A percentile compares a stretch with the other conserved stretches of the same genome.
These are phyloP conservation scores for Rhizopogon rudus DNA, from an alignment of 768 basidiomycete genomes.

Conservation along the genomic window DNA sequence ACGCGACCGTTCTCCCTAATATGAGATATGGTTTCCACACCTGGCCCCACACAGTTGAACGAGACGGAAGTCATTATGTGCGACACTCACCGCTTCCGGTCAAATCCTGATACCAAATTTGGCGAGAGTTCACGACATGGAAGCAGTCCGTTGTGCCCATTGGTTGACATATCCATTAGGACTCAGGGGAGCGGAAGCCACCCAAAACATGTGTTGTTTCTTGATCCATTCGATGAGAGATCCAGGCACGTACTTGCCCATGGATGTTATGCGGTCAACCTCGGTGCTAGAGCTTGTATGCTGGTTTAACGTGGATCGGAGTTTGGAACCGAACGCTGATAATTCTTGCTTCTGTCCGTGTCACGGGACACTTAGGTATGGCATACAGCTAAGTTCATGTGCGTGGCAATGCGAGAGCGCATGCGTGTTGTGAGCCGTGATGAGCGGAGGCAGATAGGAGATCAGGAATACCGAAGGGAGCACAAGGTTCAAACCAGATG, in stretches of 20 bases:
- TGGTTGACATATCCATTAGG: slow-evolving; percentile 60
- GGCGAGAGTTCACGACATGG: slow-evolving; percentile 47
- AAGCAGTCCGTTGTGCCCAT: slow-evolving; percentile 65
- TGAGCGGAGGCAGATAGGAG: no score
- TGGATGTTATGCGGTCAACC: slow-evolving; percentile 17
- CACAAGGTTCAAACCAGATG: no score
- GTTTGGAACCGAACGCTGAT: no score
- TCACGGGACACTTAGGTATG: no score
- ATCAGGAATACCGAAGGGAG: no score
- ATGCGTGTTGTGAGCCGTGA: no score
- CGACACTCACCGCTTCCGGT: slow-evolving; percentile 52
- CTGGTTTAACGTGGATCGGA: no score
- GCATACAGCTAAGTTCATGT: no score
- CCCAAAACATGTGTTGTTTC: slow-evolving; percentile 68
- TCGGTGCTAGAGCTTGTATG: neutral
- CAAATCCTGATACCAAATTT: slow-evolving; percentile 72
- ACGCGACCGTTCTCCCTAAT: slow-evolving; percentile 59
- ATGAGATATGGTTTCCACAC: slow-evolving; percentile 60
- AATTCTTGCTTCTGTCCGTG: no score
- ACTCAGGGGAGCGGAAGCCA: slow-evolving; percentile 60
- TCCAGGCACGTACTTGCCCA: slow-evolving; percentile 60
- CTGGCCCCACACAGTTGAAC: slow-evolving; percentile 22
- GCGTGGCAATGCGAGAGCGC: no score
- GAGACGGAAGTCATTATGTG: neutral
- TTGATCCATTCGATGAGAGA: slow-evolving; percentile 53